Evolutionary conservation across 352 stramenopile genomes (phyloP).

Genomic region (Phytophthora pini): DNA sequence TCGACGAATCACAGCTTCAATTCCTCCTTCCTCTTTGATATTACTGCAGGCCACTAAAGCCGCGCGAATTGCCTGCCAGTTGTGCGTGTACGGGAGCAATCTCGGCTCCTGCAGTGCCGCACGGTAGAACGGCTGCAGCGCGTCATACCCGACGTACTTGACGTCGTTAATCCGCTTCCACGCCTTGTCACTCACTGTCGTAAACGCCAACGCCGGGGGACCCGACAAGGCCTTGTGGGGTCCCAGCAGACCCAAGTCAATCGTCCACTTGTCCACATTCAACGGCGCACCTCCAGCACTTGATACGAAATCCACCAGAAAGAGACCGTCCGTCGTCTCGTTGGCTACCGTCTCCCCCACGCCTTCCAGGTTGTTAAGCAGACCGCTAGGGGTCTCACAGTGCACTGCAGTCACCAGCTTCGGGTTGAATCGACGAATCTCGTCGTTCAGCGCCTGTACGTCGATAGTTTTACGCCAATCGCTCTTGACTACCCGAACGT

Average conservation of each 20-base stretch:
- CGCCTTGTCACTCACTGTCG: slow-evolving; percentile 55
- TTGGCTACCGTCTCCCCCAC: slow-evolving; percentile 48
- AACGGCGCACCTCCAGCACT: slow-evolving; percentile 48
- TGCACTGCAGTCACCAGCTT: slow-evolving; percentile 63
- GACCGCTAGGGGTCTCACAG: slow-evolving; percentile 58
- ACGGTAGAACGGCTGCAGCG: slow-evolving; percentile 51
- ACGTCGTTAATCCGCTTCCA: slow-evolving; percentile 54
- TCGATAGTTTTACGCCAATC: slow-evolving; percentile 55
- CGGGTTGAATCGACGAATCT: slow-evolving; percentile 50
- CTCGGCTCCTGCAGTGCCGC: slow-evolving; percentile 39
- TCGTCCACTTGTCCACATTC: slow-evolving; percentile 47
- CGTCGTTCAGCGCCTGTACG: slow-evolving; percentile 34
- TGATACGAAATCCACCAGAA: slow-evolving; percentile 67
- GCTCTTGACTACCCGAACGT: slow-evolving; percentile 46
- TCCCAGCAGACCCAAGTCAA: slow-evolving; percentile 54
- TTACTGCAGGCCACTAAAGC: slow-evolving; percentile 45
- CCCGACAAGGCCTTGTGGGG: slow-evolving; percentile 60
- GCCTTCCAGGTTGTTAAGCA: slow-evolving; percentile 50
- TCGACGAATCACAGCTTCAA: slow-evolving; percentile 31
- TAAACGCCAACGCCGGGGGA: slow-evolving; percentile 49
- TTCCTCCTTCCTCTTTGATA: slow-evolving; percentile 42
- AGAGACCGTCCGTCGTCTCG: slow-evolving; percentile 56
- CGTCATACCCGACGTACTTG: slow-evolving; percentile 59
- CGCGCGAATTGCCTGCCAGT: slow-evolving; percentile 61
- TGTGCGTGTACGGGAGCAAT: slow-evolving; percentile 61